Conservation (phyloP, 805 yeast genomes). For the Candida awuae region DNA sequence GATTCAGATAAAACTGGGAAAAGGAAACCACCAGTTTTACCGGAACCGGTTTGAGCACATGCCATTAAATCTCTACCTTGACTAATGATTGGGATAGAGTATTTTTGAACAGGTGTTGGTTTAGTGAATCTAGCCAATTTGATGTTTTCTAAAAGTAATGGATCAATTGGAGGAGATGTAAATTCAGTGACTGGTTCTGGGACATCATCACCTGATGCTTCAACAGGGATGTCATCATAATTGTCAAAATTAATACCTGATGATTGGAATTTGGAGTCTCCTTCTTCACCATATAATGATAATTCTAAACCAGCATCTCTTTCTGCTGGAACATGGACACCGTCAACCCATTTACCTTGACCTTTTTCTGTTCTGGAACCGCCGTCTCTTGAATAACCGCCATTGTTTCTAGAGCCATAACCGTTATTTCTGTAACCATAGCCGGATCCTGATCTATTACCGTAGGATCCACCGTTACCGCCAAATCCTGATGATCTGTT, state of each 20-base stretch:
- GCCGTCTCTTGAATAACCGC: conserved; percentile 28
- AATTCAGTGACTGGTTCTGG: conserved; percentile 89
- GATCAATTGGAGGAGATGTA: conserved; percentile 87
- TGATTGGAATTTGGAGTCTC: conserved; percentile 71
- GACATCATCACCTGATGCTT: conserved; percentile 89
- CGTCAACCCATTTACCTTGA: conserved; percentile 80
- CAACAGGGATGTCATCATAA: conserved; percentile 98
- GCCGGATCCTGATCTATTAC: conserved; percentile 24
- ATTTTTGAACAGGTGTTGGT: conserved; percentile 96
- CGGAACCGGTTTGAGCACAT: conserved; percentile 98
- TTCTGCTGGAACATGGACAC: conserved; percentile 79
- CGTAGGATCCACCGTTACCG: conserved; percentile 24
- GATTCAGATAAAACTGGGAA: conserved; percentile 95
- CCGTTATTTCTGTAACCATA: conserved; percentile 25
- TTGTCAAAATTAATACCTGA: conserved; percentile 98
- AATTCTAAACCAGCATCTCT: conserved; percentile 61
- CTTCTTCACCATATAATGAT: conserved; percentile 75
- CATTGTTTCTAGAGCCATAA: conserved; percentile 22
- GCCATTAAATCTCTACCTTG: conserved; percentile 75
- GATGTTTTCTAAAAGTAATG: conserved; percentile 78
- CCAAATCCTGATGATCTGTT: no score
- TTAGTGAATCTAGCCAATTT: conserved; percentile 80
- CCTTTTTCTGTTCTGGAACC: conserved; percentile 37
- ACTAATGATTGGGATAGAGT: conserved; percentile 71
- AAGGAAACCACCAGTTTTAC: conserved; percentile 99